Conservation (phyloP, 768 basidiomycete genomes). For the Boletus pseudo-olivaceus region DNA sequence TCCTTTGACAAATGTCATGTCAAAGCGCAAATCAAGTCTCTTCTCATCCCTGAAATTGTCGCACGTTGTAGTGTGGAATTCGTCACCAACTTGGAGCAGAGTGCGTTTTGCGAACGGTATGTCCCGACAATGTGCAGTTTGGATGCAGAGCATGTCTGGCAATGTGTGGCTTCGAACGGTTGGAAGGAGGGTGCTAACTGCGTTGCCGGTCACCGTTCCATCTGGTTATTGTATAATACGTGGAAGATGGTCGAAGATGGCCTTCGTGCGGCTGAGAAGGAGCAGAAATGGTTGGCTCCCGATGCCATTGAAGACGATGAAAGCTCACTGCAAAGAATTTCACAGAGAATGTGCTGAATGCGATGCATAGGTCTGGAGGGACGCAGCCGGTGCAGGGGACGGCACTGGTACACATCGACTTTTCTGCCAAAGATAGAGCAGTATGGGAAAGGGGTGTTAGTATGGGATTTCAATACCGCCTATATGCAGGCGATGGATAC, state of each 20-base stretch:
- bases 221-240: constrained; percentile 73
- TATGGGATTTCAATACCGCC: constrained; percentile 51
- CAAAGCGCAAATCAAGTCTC: constrained; percentile 71
- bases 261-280: constrained; percentile 66
- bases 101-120: constrained; percentile 72
- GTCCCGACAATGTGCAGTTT: constrained; percentile 74
- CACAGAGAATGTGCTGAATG: constrained; percentile 53
- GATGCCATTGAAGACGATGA: constrained; percentile 53
- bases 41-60: constrained; percentile 72
- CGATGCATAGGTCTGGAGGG: constrained; percentile 72
- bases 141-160: constrained; percentile 60
- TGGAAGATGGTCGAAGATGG: constrained; percentile 87
- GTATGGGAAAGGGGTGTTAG: constrained; percentile 80
- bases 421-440: constrained; percentile 75
- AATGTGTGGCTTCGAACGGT: constrained; percentile 71
- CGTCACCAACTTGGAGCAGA: constrained; percentile 56
- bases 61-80: constrained; percentile 65
- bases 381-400: constrained; percentile 43
- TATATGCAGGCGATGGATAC: constrained; percentile 45
- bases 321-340: constrained; percentile 67
- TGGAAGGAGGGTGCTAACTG: constrained; percentile 79
- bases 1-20: constrained; percentile 90
- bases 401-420: constrained; percentile 66
- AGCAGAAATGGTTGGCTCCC: constrained; percentile 35
- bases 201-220: constrained; percentile 55